Evolutionary conservation across 1,284 basidiomycete species (phyloP), one percentile per base, ranked within the genome.

Genomic region (Coniferiporia sulphurascens): DNA sequence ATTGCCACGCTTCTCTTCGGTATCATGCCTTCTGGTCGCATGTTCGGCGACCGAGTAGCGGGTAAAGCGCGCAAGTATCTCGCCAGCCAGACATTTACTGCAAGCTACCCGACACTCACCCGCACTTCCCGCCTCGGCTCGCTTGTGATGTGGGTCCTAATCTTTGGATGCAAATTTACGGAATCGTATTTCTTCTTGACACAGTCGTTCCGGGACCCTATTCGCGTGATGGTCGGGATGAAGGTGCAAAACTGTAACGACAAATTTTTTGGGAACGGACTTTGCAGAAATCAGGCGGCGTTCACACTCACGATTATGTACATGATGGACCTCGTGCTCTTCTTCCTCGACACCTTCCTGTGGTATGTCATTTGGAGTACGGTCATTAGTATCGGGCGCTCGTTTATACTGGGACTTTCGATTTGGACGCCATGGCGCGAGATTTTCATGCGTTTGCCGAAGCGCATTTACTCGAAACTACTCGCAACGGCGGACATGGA

Each of bases 351-450:
- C 76, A 98, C 95, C 5, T 98, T 96, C 86, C 76, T 98, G 45
- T 98, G 95, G 95, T 96, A 91, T 72, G 89, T 91, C 72, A 97
- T 98, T 69, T 98, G 95, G 95, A 95, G 95, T 73, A 95, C 93
- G 8, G 90, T 96, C 59, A 91, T 93, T 77, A 91, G 87, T 69
- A 93, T 98, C 66, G 91, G 82, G 8, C 83, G 95, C 50, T 91
- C 88, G n/a, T 98, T 98, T 74, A 78, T 82, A 35, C 81, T 97
- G 60, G 95, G 95, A 38, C 79, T 98, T 65, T 93, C 90, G 48
- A 96, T 98, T 65, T 97, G 95, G 94, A 97, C 95, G 1, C 95
- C 95, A 6, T 97, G 95, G 95, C 89, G 87, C 73, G 94, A 96
- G 68, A 95, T 97, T 69, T 98, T 88, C 74, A 91, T 90, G 13